Base-by-base conservation (phyloP, 352 stramenopile genomes). In the Phytophthora constricta region DNA sequence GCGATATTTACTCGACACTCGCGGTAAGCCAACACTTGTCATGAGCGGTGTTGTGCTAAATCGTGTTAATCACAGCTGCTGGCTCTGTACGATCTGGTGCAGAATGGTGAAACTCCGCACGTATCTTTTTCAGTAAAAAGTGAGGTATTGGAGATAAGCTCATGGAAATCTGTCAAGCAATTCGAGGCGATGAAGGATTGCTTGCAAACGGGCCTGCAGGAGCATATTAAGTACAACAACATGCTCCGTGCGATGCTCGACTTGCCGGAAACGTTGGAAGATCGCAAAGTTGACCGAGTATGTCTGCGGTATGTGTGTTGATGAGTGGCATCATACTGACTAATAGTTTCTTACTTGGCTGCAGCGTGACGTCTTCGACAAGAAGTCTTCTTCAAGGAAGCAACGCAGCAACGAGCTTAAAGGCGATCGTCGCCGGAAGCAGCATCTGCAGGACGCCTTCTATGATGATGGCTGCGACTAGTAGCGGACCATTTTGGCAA, bases 171-270 rank as follows among this genome's bases (percentile, higher is more conserved):
- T 22, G 79, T 96, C 26, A 82, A 89, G 58, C 89, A 96, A 65
- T 92, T 92, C 22, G 85, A 95, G 65, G 84, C 82, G 5, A 80
- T 96, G 68, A 94, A 95, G 61, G 79, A 79, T 8, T 89, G 75
- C 25, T 74, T 96, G 23, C 76, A 84, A 28, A 85, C 76, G 14
- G 89, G 87, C 22, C 67, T 96, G 11, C 87, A 95, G 48, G 73
- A 93, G 51, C 89, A 96, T 49, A 89, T 96, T 63, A 95, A 95
- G 72, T 95, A 91, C 72, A 96, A 96, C 69, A 95, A 93, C 59
- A 74, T 82, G n/a, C 72, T 95, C 23, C 87, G 89, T 3, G 56
- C 74, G 31, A 74, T 96, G 43, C 58, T 96, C 28, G 86, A 94
- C 51, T 63, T 96, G 41, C 87, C 87, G 1, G 86, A 93, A 17